Evolutionary conservation across 2,329 filamentous ascomycete genomes (phyloP), one percentile per base, ranked within the genome.

Genomic region (Trichophyton schoenleinii): DNA sequence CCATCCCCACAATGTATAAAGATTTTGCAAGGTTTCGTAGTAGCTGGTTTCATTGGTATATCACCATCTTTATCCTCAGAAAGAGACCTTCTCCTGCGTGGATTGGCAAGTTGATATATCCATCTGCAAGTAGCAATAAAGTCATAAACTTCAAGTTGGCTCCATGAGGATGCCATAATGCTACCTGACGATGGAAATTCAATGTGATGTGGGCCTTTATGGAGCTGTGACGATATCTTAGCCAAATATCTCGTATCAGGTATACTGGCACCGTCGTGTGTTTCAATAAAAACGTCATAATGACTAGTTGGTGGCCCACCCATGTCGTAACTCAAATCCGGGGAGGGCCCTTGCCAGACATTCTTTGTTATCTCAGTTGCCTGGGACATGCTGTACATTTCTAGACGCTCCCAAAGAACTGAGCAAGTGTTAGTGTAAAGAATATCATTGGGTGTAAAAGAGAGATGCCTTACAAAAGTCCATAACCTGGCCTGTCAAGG

Each of bases 181-280:
- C 89, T 95, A n/a, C 94, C 94, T 1, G 92, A 96, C 0, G 91
- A 94, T 0, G 92, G 92, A 64, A 97, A 97, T 66, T 95, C 88
- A 59, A 95, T 76, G 64, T 81, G 78, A 63, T 85, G 75, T 13
- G 82, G 75, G 3, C 77, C 74, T 46, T 74, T 75, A 53, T 80
- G 73, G 0, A 81, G 69, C 62, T 81, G 75, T 66, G 87, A 81
- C 34, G 84, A 81, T 61, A 91, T 78, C 58, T 81, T 77, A 62
- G 82, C 79, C 55, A 96, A 77, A 4, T 82, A 80, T n/a, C 79
- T 79, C 0, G 85, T 80, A 63, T 91, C 87, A 0, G 84, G 84
- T 11, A 96, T 79, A 53, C 86, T 84, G 1, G 91, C 91, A 25
- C 91, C 75, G 71, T 99, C 94, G 70, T 83, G 92, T 66, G 92